Base-by-base conservation (phyloP, 352 stramenopile genomes). In the Phytopythium ostracodes region DNA sequence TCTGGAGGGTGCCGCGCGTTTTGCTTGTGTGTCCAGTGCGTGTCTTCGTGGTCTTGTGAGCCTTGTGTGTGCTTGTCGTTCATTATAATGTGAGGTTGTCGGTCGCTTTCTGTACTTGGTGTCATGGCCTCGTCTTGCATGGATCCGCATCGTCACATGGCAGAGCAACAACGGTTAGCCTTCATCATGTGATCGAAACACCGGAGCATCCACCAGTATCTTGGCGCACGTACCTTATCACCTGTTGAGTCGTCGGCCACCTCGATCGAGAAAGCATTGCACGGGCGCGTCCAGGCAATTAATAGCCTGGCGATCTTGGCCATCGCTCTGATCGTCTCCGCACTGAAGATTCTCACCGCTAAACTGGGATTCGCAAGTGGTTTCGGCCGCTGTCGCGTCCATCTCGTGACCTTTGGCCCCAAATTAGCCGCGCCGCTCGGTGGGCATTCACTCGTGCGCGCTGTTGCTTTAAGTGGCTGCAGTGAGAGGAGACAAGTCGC, bases 41-140 rank as follows among this genome's bases (percentile, higher is more conserved):
- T 31, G 10, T 57, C 29, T 27, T 44, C n/a, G 51, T 57, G 27
- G 51, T 44, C 14, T 29, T 20, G 51, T 57, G 51, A n/a, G 24
- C 20, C 42, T 4, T 59, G 24, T 59, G 24, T 47, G 22, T 59
- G 17, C 20, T 31, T 59, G 35, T 20, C 33, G 35, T 31, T 25
- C 27, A 22, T 25, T 49, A 33, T 59, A 59, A 59, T 59, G 53
- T 36, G 12, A 59, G n/a, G 22, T 22, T 24, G 35, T 57, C 35
- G 18, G 29, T 43, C 50, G 12, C 15, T 56, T 24, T 43, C 20
- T 14, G 24, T 54, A 15, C 47, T 7, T 22, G 6, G 18, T 12
- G 18, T 49, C 42, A 25, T 25, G 42, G 42, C n/a, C 1, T 44
- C 42, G 15, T 27, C 5, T 3, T 49, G 42, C 6, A 5, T 43